Percentiles rank a stretch among this genome's conserved stretches.
phyloP scores from a whole-genome alignment of 331 rosid genomes.

The Pyrus hybrid region DNA sequence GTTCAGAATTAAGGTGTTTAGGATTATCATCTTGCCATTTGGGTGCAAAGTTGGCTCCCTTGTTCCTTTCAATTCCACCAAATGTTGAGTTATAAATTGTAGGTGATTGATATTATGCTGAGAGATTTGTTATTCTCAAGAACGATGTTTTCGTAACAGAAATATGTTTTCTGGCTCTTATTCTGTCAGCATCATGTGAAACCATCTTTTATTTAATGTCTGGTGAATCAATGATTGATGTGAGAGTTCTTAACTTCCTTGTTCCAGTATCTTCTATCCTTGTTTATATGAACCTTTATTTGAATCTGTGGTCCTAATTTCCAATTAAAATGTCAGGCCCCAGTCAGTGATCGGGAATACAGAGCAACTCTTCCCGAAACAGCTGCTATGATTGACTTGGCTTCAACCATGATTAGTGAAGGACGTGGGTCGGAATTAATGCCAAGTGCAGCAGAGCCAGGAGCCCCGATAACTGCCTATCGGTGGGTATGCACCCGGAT shows the following conservation, averaged over 20 bases:
- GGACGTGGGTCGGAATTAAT: constrained; percentile 67
- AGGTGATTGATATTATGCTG: neutral
- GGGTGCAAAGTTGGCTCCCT: neutral
- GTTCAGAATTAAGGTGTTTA: neutral
- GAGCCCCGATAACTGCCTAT: constrained; percentile 72
- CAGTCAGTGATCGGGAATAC: constrained; percentile 96
- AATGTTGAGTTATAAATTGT: neutral
- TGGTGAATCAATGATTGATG: neutral
- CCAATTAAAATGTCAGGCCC: constrained; percentile 62
- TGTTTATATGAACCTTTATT: neutral
- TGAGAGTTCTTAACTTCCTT: neutral
- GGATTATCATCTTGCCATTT: neutral
- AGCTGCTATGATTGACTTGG: constrained; percentile 90
- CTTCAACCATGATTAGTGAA: constrained; percentile 84
- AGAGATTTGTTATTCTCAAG: neutral
- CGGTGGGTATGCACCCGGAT: constrained; percentile 48
- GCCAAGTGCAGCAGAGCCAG: constrained; percentile 80
- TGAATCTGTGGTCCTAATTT: constrained; percentile 11
- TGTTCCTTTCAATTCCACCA: neutral
- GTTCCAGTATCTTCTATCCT: constrained; percentile 1
- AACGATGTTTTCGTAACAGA: neutral
- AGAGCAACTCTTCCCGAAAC: constrained; percentile 88
- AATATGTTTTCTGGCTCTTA: neutral
- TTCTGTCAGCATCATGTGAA: neutral
- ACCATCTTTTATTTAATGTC: neutral